Percentiles rank a stretch among this genome's conserved stretches.
Evolutionary conservation across 2,329 filamentous ascomycete species (phyloP).

Genomic region (Bipolaris gigantea): DNA sequence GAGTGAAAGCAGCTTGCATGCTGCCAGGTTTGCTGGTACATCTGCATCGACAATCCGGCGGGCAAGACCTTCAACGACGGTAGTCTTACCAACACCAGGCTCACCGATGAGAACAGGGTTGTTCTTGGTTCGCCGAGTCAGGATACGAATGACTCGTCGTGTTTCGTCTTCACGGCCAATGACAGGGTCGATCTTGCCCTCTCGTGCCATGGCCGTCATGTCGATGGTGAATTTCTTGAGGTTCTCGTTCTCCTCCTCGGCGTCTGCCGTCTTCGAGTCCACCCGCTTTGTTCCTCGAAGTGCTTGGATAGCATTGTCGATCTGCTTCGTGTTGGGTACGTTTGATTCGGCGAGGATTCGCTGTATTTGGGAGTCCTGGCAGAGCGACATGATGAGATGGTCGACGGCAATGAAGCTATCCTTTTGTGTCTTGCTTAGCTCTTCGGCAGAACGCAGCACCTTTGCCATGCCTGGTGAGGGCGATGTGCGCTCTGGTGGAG

Average conservation of each 20-base stretch:
- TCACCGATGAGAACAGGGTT: constrained; percentile 98
- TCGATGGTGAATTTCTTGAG: constrained; percentile 98
- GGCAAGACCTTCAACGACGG: constrained; percentile 93
- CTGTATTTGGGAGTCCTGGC: constrained; percentile 77
- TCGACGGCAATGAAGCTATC: constrained; percentile 94
- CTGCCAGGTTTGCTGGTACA: constrained; percentile 91
- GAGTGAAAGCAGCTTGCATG: constrained; percentile 90
- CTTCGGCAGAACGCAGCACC: constrained; percentile 79
- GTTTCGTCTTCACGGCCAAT: constrained; percentile 98
- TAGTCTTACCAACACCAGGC: constrained; percentile 97
- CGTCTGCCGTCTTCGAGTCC: constrained; percentile 93
- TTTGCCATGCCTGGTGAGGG: constrained; percentile 81
- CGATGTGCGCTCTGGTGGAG: constrained; percentile 84
- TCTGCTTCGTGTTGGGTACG: constrained; percentile 84
- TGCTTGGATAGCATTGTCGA: constrained; percentile 86
- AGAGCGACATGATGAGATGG: constrained; percentile 83
- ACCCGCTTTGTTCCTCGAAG: constrained; percentile 92
- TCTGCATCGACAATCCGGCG: constrained; percentile 95
- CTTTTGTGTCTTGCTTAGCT: constrained; percentile 95
- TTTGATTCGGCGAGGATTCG: constrained; percentile 79
- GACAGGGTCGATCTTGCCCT: constrained; percentile 97
- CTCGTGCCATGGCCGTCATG: constrained; percentile 93
- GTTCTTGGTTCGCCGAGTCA: constrained; percentile 95
- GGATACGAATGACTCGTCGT: constrained; percentile 83
- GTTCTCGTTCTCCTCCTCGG: constrained; percentile 90